Base-by-base conservation (phyloP, 2,329 filamentous ascomycete species). In the Fusarium praegraminearum region DNA sequence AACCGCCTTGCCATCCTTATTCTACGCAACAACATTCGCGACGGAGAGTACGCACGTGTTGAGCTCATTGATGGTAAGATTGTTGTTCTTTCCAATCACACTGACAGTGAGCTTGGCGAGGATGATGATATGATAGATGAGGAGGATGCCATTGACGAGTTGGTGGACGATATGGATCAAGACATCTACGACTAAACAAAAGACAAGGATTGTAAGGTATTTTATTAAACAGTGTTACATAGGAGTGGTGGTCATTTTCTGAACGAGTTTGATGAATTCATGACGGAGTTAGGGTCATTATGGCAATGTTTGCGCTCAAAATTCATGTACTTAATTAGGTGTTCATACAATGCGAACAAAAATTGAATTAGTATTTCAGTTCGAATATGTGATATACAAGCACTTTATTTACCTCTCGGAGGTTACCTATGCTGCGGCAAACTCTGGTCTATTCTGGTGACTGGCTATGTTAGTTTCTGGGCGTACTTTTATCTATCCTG, bases 1-100 rank as follows among this genome's bases (percentile, higher is more conserved):
- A 99, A 99, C 81, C 90, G 91, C 51, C 84, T 99, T 69, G 96
- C 96, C 3, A 92, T 99, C 41, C 87, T 98, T 69, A 97, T 99
- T 69, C 86, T 99, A 26, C 89, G 94, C 69, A 93, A 93, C 69
- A 90, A 88, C 57, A 90, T 99, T 78, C 89, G 87, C 73, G 95
- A 99, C 71, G 94, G 94, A 44, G 96, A 99, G 83, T 82, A 80
- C 3, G 96, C 96, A 2, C 85, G 87, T 28, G 93, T 98, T 26
- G 89, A 93, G 46, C 85, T 98, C 65, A 87, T 91, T 32, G 89
- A 93, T 68, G 92, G 93, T 46, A 92, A 93, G 78, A 90, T 98
- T 62, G 83, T 89, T 4, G 93, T 99, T 3, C 76, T 96, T 26
- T 85, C 94, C 9, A 98, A 99, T 79, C 96, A 98, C 78, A 70